A percentile compares a stretch with the other conserved stretches of the same genome.
Conservation (phyloP, 495 filamentous ascomycete species). For the Penicillium longicatenatum region DNA sequence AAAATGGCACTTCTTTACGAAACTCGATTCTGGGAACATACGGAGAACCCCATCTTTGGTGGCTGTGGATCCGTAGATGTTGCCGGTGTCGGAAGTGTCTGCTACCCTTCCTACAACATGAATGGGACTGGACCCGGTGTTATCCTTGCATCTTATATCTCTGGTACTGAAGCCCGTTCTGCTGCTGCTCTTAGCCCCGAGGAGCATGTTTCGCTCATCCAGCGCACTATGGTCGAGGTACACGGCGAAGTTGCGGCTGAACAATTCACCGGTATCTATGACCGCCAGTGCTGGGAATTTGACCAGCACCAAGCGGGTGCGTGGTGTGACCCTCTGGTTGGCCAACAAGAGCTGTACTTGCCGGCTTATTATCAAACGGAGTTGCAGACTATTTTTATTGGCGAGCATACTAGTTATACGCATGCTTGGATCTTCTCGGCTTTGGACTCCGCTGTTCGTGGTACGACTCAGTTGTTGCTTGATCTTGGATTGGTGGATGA, state of each 20-base stretch:
- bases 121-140: conserved; percentile 63
- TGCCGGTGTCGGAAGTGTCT: conserved; percentile 57
- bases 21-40: conserved; percentile 70
- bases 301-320: conserved; percentile 54
- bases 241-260: conserved; percentile 58
- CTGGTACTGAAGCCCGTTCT: conserved; percentile 44
- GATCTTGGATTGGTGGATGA: conserved; percentile 71
- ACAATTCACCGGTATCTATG: conserved; percentile 60
- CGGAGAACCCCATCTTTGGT: conserved; percentile 60
- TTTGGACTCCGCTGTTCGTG: conserved; percentile 65
- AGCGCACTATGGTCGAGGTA: conserved; percentile 60
- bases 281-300: conserved; percentile 60
- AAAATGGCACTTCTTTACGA: conserved; percentile 66
- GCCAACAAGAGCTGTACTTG: conserved; percentile 66
- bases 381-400: conserved; percentile 65
- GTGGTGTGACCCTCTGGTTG: conserved; percentile 58
- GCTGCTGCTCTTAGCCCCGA: conserved; percentile 46
- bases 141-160: conserved; percentile 60
- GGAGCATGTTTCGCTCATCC: conserved; percentile 57
- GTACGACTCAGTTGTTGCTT: conserved; percentile 63
- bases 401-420: conserved; percentile 74
- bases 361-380: conserved; percentile 72
- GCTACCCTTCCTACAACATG: conserved; percentile 66
- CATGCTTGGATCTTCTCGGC: conserved; percentile 74
- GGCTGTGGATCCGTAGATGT: conserved; percentile 62